Evolutionary conservation across 768 basidiomycete species (phyloP), one percentile per base, ranked within the genome.

Genomic region (Boletus subcaerulescens): DNA sequence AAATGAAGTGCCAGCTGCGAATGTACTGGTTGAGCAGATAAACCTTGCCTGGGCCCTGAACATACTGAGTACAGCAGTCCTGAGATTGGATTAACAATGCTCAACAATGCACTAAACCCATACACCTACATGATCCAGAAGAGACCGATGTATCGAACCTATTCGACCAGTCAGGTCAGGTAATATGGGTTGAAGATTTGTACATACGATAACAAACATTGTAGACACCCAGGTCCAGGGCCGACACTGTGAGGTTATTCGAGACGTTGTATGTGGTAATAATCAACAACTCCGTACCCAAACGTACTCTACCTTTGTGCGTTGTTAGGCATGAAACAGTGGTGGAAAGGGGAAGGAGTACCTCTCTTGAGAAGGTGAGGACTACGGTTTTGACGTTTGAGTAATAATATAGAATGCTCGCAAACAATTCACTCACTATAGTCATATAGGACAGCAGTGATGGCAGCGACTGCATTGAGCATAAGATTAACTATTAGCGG

Each of bases 31-130:
- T 39, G 1, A 39, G 38, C 14, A 7, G 3, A 39, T 7, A 17
- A 7, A 7, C 0, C 14, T 17, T 8, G 0, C n/a, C 0, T 9
- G 12, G 14, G 14, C 1, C n/a, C 4, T n/a, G n/a, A 39, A 39
- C 38, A 39, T 39, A 39, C 17, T 3, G 8, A 39, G n/a, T 39
- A n/a, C 6, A 14, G 4, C 2, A 1, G 15, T n/a, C 38, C 38
- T 39, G 3, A n/a, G 6, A 17, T 13, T 17, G 14, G 9, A 3
- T 29, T 29, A 39, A 13, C 14, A 0, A n/a, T 39, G 38, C 33
- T 33, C 11, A 8, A 39, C 0, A 8, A n/a, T 17, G 38, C n/a
- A 13, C 38, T 39, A 1, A 3, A 6, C 38, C 10, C 1, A 38
- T 39, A 17, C 15, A 47, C 55, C 6, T 24, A 56, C 55, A 46